Conservation (phyloP, 306 rosid genomes). For the Quercus alba region DNA sequence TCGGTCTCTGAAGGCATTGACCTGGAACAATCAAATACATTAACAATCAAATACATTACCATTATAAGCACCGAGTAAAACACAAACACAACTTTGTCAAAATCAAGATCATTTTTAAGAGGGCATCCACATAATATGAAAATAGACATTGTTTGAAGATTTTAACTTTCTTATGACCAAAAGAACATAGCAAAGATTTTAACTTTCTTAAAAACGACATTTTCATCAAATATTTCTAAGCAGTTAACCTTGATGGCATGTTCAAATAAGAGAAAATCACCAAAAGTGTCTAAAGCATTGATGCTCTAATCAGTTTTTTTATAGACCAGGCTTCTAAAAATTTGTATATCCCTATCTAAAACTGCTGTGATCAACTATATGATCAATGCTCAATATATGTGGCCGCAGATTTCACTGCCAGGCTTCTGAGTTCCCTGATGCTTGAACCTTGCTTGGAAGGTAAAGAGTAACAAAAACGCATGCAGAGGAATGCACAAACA, state of each 20-base stretch:
- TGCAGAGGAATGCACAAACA: background rate
- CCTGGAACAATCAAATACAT: no score
- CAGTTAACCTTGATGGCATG: background rate
- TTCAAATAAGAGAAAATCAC: no score
- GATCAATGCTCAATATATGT: background rate
- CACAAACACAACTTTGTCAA: background rate
- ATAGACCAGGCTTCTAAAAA: no score
- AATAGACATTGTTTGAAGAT: background rate
- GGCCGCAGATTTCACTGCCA: background rate
- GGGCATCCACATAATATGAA: background rate
- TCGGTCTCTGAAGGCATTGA: slow-evolving; percentile 45
- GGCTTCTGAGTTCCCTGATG: background rate
- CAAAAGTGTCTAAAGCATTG: no score
- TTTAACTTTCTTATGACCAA: background rate
- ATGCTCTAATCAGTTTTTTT: no score
- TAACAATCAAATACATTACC: slow-evolving; percentile 7
- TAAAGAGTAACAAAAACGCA: background rate
- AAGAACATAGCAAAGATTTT: no score
- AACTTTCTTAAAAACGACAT: no score
- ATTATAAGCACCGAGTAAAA: background rate
- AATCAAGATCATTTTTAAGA: background rate
- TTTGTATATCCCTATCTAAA: no score
- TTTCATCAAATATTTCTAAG: background rate
- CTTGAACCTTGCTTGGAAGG: background rate
- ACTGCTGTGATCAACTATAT: background rate